phyloP scores from a whole-genome alignment of 441 rosid species.

The Flueggea neowawraea region DNA sequence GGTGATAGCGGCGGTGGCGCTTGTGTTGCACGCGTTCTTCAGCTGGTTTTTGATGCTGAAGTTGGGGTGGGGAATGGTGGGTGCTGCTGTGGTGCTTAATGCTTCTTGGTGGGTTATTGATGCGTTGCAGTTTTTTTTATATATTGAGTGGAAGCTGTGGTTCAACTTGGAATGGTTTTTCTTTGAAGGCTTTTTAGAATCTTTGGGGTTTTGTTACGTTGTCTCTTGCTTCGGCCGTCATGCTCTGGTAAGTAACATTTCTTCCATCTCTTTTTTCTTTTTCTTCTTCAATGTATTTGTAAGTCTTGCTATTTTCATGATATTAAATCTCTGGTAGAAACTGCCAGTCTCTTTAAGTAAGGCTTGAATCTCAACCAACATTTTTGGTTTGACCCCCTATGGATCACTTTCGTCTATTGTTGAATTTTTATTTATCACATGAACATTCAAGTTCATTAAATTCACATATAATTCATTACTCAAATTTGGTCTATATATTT shows the following conservation, averaged over 20 bases:
- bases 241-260: constrained; percentile 57
- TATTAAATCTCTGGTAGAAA: too few relatives aligned
- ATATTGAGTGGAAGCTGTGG: constrained; percentile 50
- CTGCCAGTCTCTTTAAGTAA: too few relatives aligned
- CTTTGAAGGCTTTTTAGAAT: constrained; percentile 57
- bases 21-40: constrained; percentile 41
- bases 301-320: too few relatives aligned
- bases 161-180: constrained; percentile 64
- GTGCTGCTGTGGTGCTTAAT: constrained; percentile 63
- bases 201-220: constrained; percentile 61
- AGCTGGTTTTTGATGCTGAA: constrained; percentile 53
- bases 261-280: too few relatives aligned
- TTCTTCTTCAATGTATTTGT: too few relatives aligned
- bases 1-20: constrained; percentile 53
- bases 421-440: too few relatives aligned
- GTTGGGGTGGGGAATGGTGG: constrained; percentile 63
- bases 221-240: constrained; percentile 68
- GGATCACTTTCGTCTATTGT: too few relatives aligned
- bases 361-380: too few relatives aligned
- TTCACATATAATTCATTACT: too few relatives aligned
- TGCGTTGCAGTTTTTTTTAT: constrained; percentile 27
- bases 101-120: constrained; percentile 57
- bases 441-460: too few relatives aligned
- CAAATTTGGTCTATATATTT: background rate
- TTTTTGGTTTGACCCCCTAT: too few relatives aligned